Evolutionary conservation across 805 yeast genomes (phyloP).

Genomic region (Wickerhamiella hasegawae): DNA sequence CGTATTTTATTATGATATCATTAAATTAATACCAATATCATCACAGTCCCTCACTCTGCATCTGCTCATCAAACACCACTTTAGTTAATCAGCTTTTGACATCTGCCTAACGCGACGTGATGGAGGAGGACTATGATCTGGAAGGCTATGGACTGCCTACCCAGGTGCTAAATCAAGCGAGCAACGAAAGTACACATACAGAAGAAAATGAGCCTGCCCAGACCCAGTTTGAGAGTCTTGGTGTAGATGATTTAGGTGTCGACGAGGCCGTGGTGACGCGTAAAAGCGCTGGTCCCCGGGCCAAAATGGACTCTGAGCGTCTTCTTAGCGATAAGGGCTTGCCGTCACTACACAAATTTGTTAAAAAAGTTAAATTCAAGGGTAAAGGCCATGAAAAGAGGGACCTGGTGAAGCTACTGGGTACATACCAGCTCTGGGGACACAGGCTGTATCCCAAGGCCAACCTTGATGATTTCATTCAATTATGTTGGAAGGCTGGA

Average conservation of each 20-base stretch:
- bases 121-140: no score
- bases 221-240: conserved; percentile 10
- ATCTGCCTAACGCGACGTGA: no score
- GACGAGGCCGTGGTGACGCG: conserved; percentile 7
- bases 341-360: conserved; percentile 28
- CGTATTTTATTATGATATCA: no score
- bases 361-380: conserved; percentile 19
- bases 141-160: no score
- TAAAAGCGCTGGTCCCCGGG: conserved; percentile 7
- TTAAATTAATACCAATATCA: no score
- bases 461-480: conserved; percentile 52
- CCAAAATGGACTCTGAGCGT: conserved; percentile 32
- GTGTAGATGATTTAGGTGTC: conserved; percentile 13
- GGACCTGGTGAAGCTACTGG: conserved; percentile 34
- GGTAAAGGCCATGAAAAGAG: conserved; percentile 31
- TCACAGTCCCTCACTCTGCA: no score
- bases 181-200: no score
- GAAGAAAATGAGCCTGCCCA: no score
- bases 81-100: no score
- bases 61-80: no score
- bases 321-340: conserved; percentile 41
- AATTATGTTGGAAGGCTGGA: conserved; percentile 36
- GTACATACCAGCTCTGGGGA: conserved; percentile 58
- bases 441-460: conserved; percentile 68
- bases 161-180: no score